phyloP scores from a whole-genome alignment of 73 alveolate species.

The Tetrahymena elliotti region DNA sequence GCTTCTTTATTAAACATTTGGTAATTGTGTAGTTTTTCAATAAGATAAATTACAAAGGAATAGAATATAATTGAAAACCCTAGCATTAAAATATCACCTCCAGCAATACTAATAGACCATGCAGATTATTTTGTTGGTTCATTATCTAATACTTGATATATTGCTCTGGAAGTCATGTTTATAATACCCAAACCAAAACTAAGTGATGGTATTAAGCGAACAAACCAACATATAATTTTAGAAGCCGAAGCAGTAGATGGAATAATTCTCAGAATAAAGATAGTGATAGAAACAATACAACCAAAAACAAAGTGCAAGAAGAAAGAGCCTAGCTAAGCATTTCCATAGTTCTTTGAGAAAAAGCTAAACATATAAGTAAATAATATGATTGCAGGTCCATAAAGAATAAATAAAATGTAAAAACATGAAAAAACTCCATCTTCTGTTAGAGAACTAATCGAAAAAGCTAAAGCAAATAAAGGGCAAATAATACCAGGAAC shows the following conservation, averaged over 20 bases:
- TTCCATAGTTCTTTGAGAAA: conserved; percentile 23
- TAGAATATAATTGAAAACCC: conserved; percentile 15
- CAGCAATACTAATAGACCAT: conserved; percentile 25
- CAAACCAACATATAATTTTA: conserved; percentile 19
- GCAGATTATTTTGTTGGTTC: not conserved
- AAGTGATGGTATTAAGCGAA: conserved; percentile 45
- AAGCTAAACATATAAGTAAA: conserved; percentile 51
- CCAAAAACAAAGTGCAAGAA: conserved; percentile 41
- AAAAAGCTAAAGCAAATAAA: conserved; percentile 11
- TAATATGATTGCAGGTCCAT: conserved; percentile 45
- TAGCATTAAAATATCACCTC: conserved; percentile 35
- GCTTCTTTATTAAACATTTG: not conserved
- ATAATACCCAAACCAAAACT: conserved; percentile 41
- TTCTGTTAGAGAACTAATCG: not conserved
- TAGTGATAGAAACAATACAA: conserved; percentile 32
- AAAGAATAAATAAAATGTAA: conserved; percentile 46
- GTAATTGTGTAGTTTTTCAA: not conserved
- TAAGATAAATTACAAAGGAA: not conserved
- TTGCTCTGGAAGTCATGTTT: conserved; percentile 5
- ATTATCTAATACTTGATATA: conserved; percentile 34
- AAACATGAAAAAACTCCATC: conserved; percentile 1
- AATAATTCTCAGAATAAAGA: conserved; percentile 29
- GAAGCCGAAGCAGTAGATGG: conserved; percentile 35
- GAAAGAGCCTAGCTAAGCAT: conserved; percentile 51
- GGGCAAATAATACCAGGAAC: conserved; percentile 55